These are phyloP conservation scores for Petasospora rhodanensis DNA, from an alignment of 1,139 yeast species.

Conservation along the genomic window DNA sequence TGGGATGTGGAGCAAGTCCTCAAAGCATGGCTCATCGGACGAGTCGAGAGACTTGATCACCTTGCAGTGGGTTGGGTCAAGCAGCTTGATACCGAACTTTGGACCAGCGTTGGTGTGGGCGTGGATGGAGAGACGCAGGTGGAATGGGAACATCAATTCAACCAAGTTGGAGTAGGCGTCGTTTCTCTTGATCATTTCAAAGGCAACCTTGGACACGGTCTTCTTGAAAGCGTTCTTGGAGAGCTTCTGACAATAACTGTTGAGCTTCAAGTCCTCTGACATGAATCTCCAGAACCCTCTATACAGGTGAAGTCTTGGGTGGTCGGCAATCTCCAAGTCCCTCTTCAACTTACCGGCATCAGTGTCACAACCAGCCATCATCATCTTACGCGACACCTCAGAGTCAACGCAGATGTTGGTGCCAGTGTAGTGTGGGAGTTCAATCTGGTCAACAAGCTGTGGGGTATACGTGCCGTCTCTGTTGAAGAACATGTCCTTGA, in stretches of 20 bases:
- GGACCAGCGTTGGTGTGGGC: slow-evolving; percentile 58
- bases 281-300: slow-evolving; percentile 58
- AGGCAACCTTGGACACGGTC: slow-evolving; percentile 48
- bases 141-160: slow-evolving; percentile 55
- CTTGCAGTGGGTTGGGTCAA: slow-evolving; percentile 40
- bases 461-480: slow-evolving; percentile 13
- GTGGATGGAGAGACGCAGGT: slow-evolving; percentile 55
- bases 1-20: slow-evolving; percentile 55
- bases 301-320: slow-evolving; percentile 48
- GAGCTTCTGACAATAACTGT: slow-evolving; percentile 34
- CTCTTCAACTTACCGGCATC: slow-evolving; percentile 35
- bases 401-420: slow-evolving; percentile 32
- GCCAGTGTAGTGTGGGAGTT: slow-evolving; percentile 32
- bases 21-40: slow-evolving; percentile 32
- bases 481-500: slow-evolving; percentile 34
- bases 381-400: slow-evolving; percentile 33
- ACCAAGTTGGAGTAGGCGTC: slow-evolving; percentile 63
- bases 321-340: slow-evolving; percentile 34
- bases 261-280: slow-evolving; percentile 49
- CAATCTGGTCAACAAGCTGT: slow-evolving; percentile 20
- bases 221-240: slow-evolving; percentile 50
- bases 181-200: slow-evolving; percentile 60
- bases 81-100: slow-evolving; percentile 50
- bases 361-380: slow-evolving; percentile 39
- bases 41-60: slow-evolving; percentile 33